Conservation (phyloP, 2,329 filamentous ascomycete species). For the Aspergillus viridinutans region DNA sequence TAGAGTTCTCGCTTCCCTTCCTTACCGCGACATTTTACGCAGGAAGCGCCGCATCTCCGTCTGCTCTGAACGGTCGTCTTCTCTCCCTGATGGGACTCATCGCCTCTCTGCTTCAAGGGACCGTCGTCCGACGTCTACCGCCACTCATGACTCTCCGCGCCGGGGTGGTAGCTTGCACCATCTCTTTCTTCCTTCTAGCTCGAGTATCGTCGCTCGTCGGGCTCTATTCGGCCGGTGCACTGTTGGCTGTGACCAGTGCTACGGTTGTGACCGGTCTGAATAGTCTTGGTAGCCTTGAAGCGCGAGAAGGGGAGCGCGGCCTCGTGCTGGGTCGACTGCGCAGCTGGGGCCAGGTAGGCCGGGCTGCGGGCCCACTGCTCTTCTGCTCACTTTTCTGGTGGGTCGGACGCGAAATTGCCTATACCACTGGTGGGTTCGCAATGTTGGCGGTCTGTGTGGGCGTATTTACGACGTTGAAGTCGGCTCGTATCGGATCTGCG, state of each 20-base stretch:
- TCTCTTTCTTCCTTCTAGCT: slow-evolving; percentile 75
- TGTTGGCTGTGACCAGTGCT: slow-evolving; percentile 83
- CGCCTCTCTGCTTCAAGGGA: slow-evolving; percentile 87
- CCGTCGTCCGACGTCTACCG: slow-evolving; percentile 79
- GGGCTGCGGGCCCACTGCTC: slow-evolving; percentile 78
- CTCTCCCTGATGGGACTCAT: slow-evolving; percentile 89
- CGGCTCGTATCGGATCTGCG: slow-evolving; percentile 42
- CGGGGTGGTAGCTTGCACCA: slow-evolving; percentile 71
- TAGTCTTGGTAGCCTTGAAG: slow-evolving; percentile 86
- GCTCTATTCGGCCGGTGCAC: slow-evolving; percentile 76
- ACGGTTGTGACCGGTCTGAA: slow-evolving; percentile 95
- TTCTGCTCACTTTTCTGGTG: slow-evolving; percentile 99
- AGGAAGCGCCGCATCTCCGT: slow-evolving; percentile 53
- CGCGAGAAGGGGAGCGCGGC: slow-evolving; percentile 72
- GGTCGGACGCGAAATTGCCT: slow-evolving; percentile 84
- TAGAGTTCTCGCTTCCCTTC: slow-evolving; percentile 96
- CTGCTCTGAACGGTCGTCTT: slow-evolving; percentile 75
- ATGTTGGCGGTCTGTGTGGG: slow-evolving; percentile 70
- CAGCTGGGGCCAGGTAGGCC: slow-evolving; percentile 76
- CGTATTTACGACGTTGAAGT: slow-evolving; percentile 68
- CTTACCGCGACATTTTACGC: slow-evolving; percentile 94
- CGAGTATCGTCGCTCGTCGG: slow-evolving; percentile 62
- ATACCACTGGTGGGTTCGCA: slow-evolving; percentile 72
- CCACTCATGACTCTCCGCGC: slow-evolving; percentile 75
- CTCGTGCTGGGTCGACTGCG: slow-evolving; percentile 81